Evolutionary conservation across 768 basidiomycete species (phyloP), one percentile per base, ranked within the genome.

Genomic region (Termitomyces sp.): DNA sequence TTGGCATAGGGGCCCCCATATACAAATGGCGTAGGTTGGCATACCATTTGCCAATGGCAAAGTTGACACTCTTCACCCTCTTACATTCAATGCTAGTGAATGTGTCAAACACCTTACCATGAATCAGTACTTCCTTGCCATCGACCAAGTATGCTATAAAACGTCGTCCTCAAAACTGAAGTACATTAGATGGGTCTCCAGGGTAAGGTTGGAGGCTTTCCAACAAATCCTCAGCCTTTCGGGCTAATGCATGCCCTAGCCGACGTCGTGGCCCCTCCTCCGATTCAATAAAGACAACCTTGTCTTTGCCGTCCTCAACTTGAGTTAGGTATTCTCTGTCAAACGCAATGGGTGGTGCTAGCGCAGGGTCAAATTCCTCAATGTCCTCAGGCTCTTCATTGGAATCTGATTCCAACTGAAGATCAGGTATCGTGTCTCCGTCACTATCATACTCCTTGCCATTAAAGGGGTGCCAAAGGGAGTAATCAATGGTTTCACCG

Each of bases 71-170:
- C 3, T 8, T 8, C 4, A 20, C 6, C 3, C 39, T 8, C 6
- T 7, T 1, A 3, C 20, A n/a, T 8, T 41, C 39, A 18, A 41
- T 41, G 5, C n/a, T 4, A 18, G 20, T 9, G 10, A 41, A 5
- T 0, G 18, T 41, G 3, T 41, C 39, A n/a, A 3, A n/a, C 1
- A 41, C 39, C 6, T 20, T 2, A 2, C n/a, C 39, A 41, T 41
- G 6, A 7, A 41, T 41, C n/a, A 41, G 10, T 4, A 29, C 3
- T n/a, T n/a, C 18, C 1, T n/a, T 2, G 18, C 6, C 39, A 41
- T 18, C 39, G 5, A n/a, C 39, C 5, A 6, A 18, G n/a, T 14
- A 72, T 78, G 24, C 43, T 3, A 44, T 0, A 14, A 44, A 44
- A 1, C 6, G 24, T 12, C 14, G 10, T 0, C 43, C 24, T 14